phyloP scores from a whole-genome alignment of 345 rosid species.

The Hibiscus mutabilis region DNA sequence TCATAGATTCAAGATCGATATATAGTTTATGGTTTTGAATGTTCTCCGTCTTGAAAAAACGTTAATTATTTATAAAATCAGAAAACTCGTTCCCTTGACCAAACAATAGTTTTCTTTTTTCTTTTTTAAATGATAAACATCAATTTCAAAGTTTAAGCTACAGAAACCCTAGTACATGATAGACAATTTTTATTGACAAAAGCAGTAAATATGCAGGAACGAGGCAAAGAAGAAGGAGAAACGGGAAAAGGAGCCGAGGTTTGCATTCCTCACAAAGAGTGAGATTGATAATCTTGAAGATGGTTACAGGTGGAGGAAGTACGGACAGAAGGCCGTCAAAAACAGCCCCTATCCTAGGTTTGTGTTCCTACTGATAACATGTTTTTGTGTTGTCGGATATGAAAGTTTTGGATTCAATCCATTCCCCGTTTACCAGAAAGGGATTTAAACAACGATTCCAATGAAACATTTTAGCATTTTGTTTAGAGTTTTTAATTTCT shows the following conservation, averaged over 20 bases:
- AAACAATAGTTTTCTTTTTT: not conserved
- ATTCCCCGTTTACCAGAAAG: too few species aligned
- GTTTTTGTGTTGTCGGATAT: too few species aligned
- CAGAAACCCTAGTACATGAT: not conserved
- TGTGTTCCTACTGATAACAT: not conserved
- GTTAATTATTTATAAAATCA: too few species aligned
- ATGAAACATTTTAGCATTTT: too few species aligned
- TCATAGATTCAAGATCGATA: not conserved
- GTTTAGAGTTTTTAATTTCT: too few species aligned
- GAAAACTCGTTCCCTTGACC: too few species aligned
- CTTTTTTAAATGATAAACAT: not conserved
- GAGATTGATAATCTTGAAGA: conserved; percentile 92
- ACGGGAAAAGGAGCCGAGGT: conserved; percentile 65
- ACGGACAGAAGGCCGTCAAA: conserved; percentile 96
- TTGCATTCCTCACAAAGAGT: conserved; percentile 93
- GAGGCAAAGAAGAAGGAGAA: conserved; percentile 72
- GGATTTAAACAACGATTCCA: too few species aligned
- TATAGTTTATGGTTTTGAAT: too few species aligned
- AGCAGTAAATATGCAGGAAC: conserved; percentile 17
- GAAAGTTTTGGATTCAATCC: too few species aligned
- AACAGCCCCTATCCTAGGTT: conserved; percentile 96
- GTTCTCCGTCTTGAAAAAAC: too few species aligned
- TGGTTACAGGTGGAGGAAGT: conserved; percentile 95
- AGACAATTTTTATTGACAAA: not conserved
- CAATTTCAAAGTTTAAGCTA: not conserved